Conservation (phyloP, 2,329 filamentous ascomycete genomes). For the Aureobasidium sp. region DNA sequence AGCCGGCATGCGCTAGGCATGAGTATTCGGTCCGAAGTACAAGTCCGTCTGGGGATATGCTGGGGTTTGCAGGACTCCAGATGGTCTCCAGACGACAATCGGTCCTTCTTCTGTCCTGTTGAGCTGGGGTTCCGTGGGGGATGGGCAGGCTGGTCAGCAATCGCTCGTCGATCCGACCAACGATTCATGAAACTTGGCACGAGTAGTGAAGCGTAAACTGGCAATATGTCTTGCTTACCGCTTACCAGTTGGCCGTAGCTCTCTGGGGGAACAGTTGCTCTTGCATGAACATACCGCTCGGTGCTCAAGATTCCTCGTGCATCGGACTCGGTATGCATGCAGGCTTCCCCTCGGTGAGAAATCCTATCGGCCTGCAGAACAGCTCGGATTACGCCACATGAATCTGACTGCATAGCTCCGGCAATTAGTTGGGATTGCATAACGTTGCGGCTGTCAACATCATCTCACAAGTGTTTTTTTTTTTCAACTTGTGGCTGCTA, state of each 20-base stretch:
- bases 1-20: not conserved
- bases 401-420: constrained; percentile 3
- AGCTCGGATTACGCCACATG: constrained; percentile 1
- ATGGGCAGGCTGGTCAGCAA: not conserved
- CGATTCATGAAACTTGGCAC: not conserved
- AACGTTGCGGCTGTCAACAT: constrained; percentile 9
- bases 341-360: not conserved
- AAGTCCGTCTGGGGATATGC: not conserved
- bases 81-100: not conserved
- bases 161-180: constrained; percentile 8
- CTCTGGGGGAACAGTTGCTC: not conserved
- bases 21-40: not conserved
- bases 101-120: not conserved
- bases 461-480: constrained; percentile 1
- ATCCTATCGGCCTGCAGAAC: not conserved
- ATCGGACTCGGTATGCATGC: not conserved
- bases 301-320: not conserved
- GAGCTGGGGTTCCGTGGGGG: constrained; percentile 10
- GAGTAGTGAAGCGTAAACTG: constrained; percentile 3
- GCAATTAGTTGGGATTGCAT: not conserved
- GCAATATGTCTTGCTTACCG: not conserved
- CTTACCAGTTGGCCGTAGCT: not conserved
- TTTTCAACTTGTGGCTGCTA: not conserved
- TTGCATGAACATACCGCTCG: not conserved
- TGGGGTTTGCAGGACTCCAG: not conserved